Base-by-base conservation (phyloP, 768 basidiomycete species). In the Mrakia blollopis region DNA sequence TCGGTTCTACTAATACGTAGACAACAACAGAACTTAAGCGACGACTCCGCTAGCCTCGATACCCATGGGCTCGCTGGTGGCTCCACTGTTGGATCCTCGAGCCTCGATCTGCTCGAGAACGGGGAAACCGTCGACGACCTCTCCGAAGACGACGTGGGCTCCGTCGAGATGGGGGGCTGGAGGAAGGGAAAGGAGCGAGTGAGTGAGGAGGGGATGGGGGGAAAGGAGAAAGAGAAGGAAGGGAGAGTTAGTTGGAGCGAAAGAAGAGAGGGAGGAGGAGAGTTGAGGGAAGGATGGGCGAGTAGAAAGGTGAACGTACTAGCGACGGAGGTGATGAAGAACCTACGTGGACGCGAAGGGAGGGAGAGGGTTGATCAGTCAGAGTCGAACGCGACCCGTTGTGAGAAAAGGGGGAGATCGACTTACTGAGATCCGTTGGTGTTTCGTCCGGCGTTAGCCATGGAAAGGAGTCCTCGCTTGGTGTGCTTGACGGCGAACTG, bases 401-500 rank as follows among this genome's bases (percentile, higher is more conserved):
- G 44, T 28, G 47, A 72, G 52, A 54, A 52, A n/a, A 16, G 13
- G 11, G 23, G 10, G 54, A 54, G 23, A 3, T 3, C 23, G 54
- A 54, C 44, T 73, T 84, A 85, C 82, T 85, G 85, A 14, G 85
- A 86, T 14, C 86, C 86, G 81, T 87, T 88, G 72, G 87, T 85
- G 80, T 87, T 82, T 7, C 84, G 83, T 11, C 87, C 87, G 68
- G 86, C 84, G 81, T 94, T 94, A 25, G 92, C 94, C 95, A 98
- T 98, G 54, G 93, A 95, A 37, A 98, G 84, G 39, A 98, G 85
- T 2, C 95, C 95, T 0, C 94, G 89, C 1, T 87, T 91, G 1
- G 86, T 88, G 81, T 99, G 96, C 82, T 94, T 95, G 81, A 93
- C 89, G 74, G 88, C 87, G 81, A 98, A 98, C 37, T 71, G n/a